Evolutionary conservation across 2,329 filamentous ascomycete species (phyloP).

Genomic region (Penicillium sp.): DNA sequence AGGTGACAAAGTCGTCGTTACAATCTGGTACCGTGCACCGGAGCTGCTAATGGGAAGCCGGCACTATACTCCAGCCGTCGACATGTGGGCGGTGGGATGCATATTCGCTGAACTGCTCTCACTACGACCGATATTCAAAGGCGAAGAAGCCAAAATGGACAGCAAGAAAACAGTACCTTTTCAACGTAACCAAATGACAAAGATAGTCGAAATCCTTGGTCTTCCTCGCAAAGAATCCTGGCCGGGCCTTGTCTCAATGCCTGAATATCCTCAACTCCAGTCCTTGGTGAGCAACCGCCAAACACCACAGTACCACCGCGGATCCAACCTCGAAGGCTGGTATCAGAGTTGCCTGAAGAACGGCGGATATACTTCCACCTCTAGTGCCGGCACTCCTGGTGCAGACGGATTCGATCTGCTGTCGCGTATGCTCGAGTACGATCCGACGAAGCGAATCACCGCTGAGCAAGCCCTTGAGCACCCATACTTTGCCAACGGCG

Average conservation of each 20-base stretch:
- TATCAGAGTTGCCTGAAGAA: slow-evolving; percentile 70
- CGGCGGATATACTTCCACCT: slow-evolving; percentile 51
- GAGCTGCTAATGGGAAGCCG: slow-evolving; percentile 86
- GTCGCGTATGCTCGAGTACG: slow-evolving; percentile 82
- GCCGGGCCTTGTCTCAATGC: slow-evolving; percentile 81
- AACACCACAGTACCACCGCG: slow-evolving; percentile 51
- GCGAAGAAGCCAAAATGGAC: slow-evolving; percentile 98
- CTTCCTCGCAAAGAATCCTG: slow-evolving; percentile 84
- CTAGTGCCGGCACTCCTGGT: slow-evolving; percentile 59
- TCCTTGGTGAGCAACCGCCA: slow-evolving; percentile 47
- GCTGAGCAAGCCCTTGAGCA: slow-evolving; percentile 87
- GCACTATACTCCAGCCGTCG: slow-evolving; percentile 97
- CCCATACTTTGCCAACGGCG: slow-evolving; percentile 74
- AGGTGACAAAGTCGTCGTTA: slow-evolving; percentile 97
- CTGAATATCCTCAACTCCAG: slow-evolving; percentile 74
- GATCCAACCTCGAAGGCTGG: slow-evolving; percentile 71
- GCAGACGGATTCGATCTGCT: slow-evolving; percentile 79
- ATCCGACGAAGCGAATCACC: slow-evolving; percentile 82
- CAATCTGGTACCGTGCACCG: slow-evolving; percentile 97
- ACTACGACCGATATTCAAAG: slow-evolving; percentile 93
- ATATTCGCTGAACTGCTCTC: slow-evolving; percentile 95
- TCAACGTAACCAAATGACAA: slow-evolving; percentile 97
- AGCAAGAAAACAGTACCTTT: slow-evolving; percentile 97
- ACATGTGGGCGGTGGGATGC: slow-evolving; percentile 96
- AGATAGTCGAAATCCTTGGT: slow-evolving; percentile 95